Conservation (phyloP, 257 asterid species). For the Primulina huaijiensis region DNA sequence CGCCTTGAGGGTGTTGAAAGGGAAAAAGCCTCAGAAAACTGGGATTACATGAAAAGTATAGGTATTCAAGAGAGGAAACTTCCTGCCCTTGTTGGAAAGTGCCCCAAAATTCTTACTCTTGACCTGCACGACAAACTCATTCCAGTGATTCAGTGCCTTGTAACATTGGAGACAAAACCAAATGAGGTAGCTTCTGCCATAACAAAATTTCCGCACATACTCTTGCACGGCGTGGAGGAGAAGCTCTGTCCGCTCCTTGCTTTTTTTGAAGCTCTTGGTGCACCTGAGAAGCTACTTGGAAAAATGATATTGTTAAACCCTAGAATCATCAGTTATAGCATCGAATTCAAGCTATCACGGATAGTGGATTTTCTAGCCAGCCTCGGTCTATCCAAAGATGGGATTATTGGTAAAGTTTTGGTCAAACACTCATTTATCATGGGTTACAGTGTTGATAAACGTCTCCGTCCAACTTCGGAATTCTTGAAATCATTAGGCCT, state of each 20-base stretch:
- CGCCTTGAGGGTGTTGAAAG: constrained; percentile 64
- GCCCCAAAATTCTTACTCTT: constrained; percentile 86
- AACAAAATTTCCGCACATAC: constrained; percentile 78
- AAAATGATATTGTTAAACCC: constrained; percentile 85
- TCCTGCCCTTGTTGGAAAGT: constrained; percentile 64
- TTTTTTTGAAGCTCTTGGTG: constrained; percentile 81
- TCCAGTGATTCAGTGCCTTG: constrained; percentile 82
- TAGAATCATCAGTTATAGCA: constrained; percentile 88
- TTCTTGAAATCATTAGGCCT: constrained; percentile 76
- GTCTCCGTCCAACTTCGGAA: constrained; percentile 71
- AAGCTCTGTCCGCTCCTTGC: constrained; percentile 97
- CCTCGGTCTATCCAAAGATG: constrained; percentile 64
- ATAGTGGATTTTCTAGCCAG: constrained; percentile 71
- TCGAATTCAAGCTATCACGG: constrained; percentile 71
- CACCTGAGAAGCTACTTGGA: constrained; percentile 79
- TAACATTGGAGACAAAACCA: constrained; percentile 69
- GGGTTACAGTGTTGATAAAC: constrained; percentile 81
- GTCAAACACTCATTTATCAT: constrained; percentile 76
- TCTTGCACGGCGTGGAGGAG: constrained; percentile 80
- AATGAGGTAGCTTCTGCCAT: constrained; percentile 83
- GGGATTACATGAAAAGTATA: constrained; percentile 87
- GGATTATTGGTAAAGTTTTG: constrained; percentile 69
- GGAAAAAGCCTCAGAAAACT: constrained; percentile 81
- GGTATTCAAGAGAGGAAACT: constrained; percentile 90
- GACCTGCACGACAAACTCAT: constrained; percentile 69